Base-by-base conservation (phyloP, 106 monocot species). In the Phalaenopsis aphrodite region DNA sequence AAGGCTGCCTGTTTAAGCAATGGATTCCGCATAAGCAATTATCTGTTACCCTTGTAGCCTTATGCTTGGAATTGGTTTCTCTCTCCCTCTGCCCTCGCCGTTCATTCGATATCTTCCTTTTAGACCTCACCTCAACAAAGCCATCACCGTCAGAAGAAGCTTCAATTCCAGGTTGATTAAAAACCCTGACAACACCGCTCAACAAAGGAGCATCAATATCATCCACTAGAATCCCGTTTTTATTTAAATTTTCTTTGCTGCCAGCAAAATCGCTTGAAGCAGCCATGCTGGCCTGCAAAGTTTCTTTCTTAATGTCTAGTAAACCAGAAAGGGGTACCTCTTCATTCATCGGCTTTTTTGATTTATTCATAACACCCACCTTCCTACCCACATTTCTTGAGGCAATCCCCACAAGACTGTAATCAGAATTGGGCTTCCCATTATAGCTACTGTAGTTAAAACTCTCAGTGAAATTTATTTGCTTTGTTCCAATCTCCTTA, bases 41-140 rank as follows among this genome's bases (percentile, higher is more conserved):
- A 92, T 94, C 94, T 64, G 79, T 55, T 41, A 81, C 80, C 79
- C 78, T 52, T 12, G 52, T 52, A 3, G 12, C 52, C 52, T 52
- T 92, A 69, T 89, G 82, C 75, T 89, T 94, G 39, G 97, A 88
- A 82, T 89, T 94, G 56, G 83, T 89, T 84, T 98, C 94, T 78
- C 84, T 98, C 72, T 92, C 97, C 78, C 94, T 86, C 79, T 91
- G 91, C 71, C 91, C 94, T 76, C 94, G 77, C 21, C 89, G 85
- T 48, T 94, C 97, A 91, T 88, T 92, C 58, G 94, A 76, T 87
- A 98, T 94, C 81, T 98, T 94, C 84, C 89, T 89, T 84, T 98
- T 98, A 48, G 97, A 98, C 78, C 89, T 94, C 42, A 98, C 97
- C 84, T 98, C 84, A 72, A 98, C 94, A 78, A 98, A 98, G 78